Base-by-base conservation (phyloP, 108 stramenopile genomes). In the Chaetoceros tenuissimus region DNA sequence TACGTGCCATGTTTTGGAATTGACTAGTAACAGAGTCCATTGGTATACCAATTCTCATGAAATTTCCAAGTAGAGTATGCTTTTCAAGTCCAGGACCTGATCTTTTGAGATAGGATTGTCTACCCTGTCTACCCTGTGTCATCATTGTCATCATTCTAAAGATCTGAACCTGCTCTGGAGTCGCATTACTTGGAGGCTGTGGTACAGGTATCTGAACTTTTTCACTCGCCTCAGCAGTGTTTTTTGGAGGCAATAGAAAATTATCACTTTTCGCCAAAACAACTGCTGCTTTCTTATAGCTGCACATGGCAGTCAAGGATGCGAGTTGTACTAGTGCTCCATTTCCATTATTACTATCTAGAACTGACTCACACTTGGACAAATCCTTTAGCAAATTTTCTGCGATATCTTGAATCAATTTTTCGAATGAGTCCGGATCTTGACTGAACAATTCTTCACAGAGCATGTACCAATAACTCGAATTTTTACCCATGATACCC, bases 71-170 rank as follows among this genome's bases (percentile, higher is more conserved):
- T 3, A 94, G 20, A 7, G 92, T 94, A 25, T 81, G 59, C 61
- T 81, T 78, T 64, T 94, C 92, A 20, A 94, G 43, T 3, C 65
- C 92, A 1, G 84, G 83, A 8, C 92, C 92, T 26, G 81, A 83
- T 28, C 92, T 79, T 54, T 67, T 71, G 40, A 64, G 28, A 45
- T 85, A 85, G 17, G 60, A 60, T 34, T 24, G 34, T 19, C 57
- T 53, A 47, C 26, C 44, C n/a, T n/a, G n/a, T 40, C 34, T 40
- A 21, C 57, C 50, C 29, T 47, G 34, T 40, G 59, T 49, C 77
- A 78, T 78, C 51, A 65, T 47, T 45, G 64, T 62, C 73, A 90
- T 66, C 69, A 80, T 77, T 28, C 66, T 82, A 60, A 61, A 79
- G 25, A 72, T 55, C 34, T 46, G 49, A 23, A 52, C 27, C 30